Conservation (phyloP, 768 basidiomycete species). For the Mycena venus region DNA sequence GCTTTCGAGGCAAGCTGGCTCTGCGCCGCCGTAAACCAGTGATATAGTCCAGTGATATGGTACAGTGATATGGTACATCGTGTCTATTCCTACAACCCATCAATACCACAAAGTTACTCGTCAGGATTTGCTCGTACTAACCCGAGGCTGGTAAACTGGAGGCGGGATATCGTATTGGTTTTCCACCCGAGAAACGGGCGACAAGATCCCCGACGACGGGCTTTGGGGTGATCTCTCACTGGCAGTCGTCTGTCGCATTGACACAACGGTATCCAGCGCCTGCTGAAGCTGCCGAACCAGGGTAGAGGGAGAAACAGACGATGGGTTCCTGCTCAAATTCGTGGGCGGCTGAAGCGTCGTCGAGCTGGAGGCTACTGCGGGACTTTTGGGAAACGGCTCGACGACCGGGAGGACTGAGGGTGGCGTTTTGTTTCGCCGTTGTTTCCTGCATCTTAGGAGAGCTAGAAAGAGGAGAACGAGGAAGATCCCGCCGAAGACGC, state of each 20-base stretch:
- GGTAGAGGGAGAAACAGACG: neutral
- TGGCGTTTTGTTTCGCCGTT: neutral
- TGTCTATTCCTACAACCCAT: neutral
- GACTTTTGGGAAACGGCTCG: neutral
- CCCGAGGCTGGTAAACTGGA: conserved; percentile 5
- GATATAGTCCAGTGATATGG: too few species aligned
- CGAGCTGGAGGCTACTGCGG: neutral
- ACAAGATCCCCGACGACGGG: neutral
- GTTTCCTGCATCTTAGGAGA: neutral
- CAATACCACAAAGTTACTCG: neutral
- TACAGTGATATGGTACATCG: too few species aligned
- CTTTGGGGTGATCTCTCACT: neutral
- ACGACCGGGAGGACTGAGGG: conserved; percentile 4
- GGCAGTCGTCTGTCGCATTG: neutral
- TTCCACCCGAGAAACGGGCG: neutral
- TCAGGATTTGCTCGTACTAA: neutral
- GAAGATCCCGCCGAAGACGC: conserved; percentile 16
- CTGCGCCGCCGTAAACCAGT: too few species aligned
- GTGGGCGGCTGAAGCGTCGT: neutral
- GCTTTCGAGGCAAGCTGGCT: too few species aligned
- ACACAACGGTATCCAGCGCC: neutral
- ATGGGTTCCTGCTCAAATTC: neutral
- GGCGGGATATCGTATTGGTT: neutral
- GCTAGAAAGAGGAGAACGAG: neutral
- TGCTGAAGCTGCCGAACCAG: conserved; percentile 10